Percentiles rank a stretch among this genome's conserved stretches.
Conservation (phyloP, 441 rosid species). For the Macaranga tanarius region DNA sequence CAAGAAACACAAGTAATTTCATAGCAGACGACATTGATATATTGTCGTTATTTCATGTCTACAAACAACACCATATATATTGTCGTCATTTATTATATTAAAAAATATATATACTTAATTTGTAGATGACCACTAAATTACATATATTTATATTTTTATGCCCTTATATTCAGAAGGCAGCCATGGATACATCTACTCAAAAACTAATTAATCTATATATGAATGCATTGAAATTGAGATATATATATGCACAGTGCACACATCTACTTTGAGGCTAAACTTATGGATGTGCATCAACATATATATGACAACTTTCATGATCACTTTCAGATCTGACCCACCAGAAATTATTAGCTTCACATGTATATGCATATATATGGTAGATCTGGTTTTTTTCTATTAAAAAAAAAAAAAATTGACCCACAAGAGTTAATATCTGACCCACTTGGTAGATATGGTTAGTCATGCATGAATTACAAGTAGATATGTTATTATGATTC, state of each 20-base stretch:
- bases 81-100: too few species aligned
- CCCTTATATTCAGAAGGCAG: too few species aligned
- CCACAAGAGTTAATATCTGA: slow-evolving; percentile 29
- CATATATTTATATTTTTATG: too few species aligned
- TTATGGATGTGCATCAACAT: not conserved
- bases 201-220: too few species aligned
- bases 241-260: too few species aligned
- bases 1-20: not conserved
- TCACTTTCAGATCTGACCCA: slow-evolving; percentile 29
- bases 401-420: not conserved
- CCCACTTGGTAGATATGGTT: slow-evolving; percentile 24
- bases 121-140: too few species aligned
- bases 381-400: slow-evolving; percentile 21
- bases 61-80: not conserved
- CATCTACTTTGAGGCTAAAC: too few species aligned
- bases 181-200: too few species aligned
- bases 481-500: slow-evolving; percentile 4
- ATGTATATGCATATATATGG: slow-evolving; percentile 33
- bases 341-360: slow-evolving; percentile 37
- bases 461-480: slow-evolving; percentile 20
- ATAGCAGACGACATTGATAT: not conserved
- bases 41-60: not conserved
- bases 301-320: slow-evolving; percentile 14
- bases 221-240: too few species aligned
- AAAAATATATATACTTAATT: too few species aligned